These are phyloP conservation scores for Lophium mytilinum DNA, from an alignment of 495 filamentous ascomycete species.

Conservation along the genomic window DNA sequence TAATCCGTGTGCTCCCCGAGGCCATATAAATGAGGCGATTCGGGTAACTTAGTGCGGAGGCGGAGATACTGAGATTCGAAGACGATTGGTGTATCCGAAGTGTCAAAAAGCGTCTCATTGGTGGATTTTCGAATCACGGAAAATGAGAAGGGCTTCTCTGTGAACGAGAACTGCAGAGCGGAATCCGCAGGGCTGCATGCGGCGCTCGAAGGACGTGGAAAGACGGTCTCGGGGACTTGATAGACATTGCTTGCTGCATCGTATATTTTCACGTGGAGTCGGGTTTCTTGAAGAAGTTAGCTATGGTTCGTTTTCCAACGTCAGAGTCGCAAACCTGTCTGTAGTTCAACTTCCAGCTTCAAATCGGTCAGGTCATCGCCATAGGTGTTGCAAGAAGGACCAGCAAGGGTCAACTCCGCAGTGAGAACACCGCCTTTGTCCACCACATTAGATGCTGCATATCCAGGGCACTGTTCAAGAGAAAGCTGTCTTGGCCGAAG, in stretches of 20 bases:
- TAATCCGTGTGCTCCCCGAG: constrained; percentile 71
- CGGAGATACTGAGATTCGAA: constrained; percentile 75
- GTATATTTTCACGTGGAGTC: constrained; percentile 77
- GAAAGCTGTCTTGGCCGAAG: no score
- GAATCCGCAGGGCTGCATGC: no score
- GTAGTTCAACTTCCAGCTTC: constrained; percentile 19
- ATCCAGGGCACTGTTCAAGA: constrained; percentile 9
- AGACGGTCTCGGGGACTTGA: no score
- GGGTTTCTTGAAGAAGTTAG: constrained; percentile 47
- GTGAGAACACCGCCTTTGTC: constrained; percentile 1
- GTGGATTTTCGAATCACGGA: constrained; percentile 53
- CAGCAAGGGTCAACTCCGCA: constrained; percentile 21
- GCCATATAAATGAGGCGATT: constrained; percentile 64
- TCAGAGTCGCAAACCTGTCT: constrained; percentile 18
- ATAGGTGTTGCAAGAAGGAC: constrained; percentile 21
- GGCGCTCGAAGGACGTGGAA: no score
- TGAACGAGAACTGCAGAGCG: constrained; percentile 28
- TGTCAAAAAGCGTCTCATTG: constrained; percentile 72
- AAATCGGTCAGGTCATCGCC: constrained; percentile 18
- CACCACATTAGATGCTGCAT: constrained; percentile 8
- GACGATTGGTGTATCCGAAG: constrained; percentile 57
- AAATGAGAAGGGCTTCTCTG: constrained; percentile 64
- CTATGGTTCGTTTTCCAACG: neutral
- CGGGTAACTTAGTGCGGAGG: constrained; percentile 59
- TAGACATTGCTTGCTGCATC: constrained; percentile 37